A percentile compares a stretch with the other conserved stretches of the same genome.
phyloP scores from a whole-genome alignment of 805 yeast genomes.

The Saturnispora diversa region DNA sequence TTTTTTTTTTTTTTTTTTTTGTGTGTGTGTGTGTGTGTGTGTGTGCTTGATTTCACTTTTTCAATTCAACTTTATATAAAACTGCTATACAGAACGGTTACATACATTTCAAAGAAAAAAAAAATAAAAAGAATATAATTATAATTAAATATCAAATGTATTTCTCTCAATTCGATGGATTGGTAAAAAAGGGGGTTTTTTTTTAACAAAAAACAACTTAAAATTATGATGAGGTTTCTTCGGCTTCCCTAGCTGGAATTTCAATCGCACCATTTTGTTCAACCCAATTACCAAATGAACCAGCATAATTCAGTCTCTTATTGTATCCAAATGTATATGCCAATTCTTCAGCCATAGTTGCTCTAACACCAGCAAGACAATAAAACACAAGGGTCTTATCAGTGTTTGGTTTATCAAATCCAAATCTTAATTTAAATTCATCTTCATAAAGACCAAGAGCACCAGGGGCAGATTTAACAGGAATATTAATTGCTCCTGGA shows the following conservation, averaged over 20 bases:
- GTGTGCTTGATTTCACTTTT: too few relatives aligned
- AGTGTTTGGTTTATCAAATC: constrained; percentile 67
- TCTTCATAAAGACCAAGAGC: constrained; percentile 75
- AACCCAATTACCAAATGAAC: constrained; percentile 84
- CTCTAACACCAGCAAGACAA: constrained; percentile 89
- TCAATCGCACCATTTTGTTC: constrained; percentile 32
- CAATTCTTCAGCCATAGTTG: constrained; percentile 82
- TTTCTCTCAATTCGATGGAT: too few relatives aligned
- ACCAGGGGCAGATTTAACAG: constrained; percentile 86
- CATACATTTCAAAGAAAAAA: too few relatives aligned
- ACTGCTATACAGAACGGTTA: too few relatives aligned
- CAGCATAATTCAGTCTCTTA: constrained; percentile 76
- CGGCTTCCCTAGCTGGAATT: constrained; percentile 4
- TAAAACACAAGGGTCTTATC: constrained; percentile 77
- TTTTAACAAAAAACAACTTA: too few relatives aligned
- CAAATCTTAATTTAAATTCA: constrained; percentile 74
- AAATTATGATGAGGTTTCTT: neutral
- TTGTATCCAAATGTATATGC: constrained; percentile 86
- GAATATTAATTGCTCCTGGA: constrained; percentile 80
- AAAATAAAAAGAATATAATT: too few relatives aligned
- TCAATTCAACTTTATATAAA: too few relatives aligned
- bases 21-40: too few relatives aligned
- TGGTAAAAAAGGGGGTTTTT: too few relatives aligned
- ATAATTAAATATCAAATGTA: too few relatives aligned
- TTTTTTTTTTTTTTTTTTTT: too few relatives aligned